Conservation (phyloP, 1,284 basidiomycete genomes). For the Leccinum griseonigrum region DNA sequence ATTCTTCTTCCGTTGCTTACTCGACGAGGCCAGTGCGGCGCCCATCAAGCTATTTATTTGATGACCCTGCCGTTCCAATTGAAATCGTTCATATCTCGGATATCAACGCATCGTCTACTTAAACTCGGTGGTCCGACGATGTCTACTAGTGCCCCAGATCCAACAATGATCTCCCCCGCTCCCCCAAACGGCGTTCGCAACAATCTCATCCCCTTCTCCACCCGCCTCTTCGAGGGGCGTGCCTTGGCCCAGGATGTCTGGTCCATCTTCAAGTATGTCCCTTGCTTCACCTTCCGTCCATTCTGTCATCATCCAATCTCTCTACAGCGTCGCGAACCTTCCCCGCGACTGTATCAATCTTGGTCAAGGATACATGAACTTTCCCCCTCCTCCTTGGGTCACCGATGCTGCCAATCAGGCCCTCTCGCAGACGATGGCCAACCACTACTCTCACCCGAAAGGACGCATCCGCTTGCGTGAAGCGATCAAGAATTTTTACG, state of each 20-base stretch:
- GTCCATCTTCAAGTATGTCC: constrained; percentile 85
- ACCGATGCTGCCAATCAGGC: constrained; percentile 74
- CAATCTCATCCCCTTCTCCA: constrained; percentile 60
- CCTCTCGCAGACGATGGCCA: constrained; percentile 63
- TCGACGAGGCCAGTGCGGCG: not conserved
- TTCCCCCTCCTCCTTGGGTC: constrained; percentile 83
- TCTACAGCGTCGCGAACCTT: constrained; percentile 75
- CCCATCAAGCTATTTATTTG: not conserved
- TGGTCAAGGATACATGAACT: constrained; percentile 95
- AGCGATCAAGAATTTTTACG: constrained; percentile 81
- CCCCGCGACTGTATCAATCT: constrained; percentile 88
- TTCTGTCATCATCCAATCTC: constrained; percentile 8
- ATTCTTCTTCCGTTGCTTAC: not conserved
- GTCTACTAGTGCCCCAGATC: not conserved
- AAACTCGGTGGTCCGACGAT: not conserved
- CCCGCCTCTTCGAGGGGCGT: constrained; percentile 67
- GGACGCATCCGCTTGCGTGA: constrained; percentile 83
- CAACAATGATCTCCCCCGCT: not conserved
- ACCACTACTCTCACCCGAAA: constrained; percentile 91
- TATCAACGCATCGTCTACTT: not conserved
- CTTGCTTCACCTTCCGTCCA: not conserved
- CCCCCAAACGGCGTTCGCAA: constrained; percentile 36
- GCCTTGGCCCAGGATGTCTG: constrained; percentile 84
- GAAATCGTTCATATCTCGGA: not conserved
- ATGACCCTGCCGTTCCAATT: not conserved